Evolutionary conservation across 768 basidiomycete species (phyloP).

Genomic region (Phaeotremella skinneri): DNA sequence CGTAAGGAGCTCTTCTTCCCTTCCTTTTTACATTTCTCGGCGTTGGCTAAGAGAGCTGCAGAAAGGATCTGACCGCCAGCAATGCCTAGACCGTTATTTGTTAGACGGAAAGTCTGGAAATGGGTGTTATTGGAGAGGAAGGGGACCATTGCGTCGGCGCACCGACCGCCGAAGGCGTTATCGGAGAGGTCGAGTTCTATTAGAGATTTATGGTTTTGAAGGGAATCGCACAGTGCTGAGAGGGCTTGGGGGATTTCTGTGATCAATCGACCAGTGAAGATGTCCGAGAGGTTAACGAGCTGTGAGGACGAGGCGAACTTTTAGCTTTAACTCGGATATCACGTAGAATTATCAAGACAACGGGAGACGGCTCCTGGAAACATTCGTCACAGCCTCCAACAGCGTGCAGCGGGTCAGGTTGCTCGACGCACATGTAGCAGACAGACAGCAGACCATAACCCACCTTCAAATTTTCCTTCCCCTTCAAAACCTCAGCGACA

Average conservation of each 20-base stretch:
- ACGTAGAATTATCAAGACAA: no score
- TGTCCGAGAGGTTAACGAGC: slow-evolving; percentile 94
- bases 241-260: slow-evolving; percentile 90
- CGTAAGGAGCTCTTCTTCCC: slow-evolving; percentile 69
- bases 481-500: slow-evolving; percentile 72
- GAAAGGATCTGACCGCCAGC: slow-evolving; percentile 83
- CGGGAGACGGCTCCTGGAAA: no score
- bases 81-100: slow-evolving; percentile 95
- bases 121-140: slow-evolving; percentile 79
- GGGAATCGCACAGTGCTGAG: slow-evolving; percentile 79
- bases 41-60: slow-evolving; percentile 74
- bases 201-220: slow-evolving; percentile 74
- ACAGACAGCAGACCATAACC: background rate
- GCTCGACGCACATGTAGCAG: background rate
- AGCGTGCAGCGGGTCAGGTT: no score
- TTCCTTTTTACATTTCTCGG: slow-evolving; percentile 63
- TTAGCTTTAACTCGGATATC: background rate
- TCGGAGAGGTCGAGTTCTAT: slow-evolving; percentile 87
- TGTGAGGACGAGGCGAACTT: slow-evolving; percentile 50
- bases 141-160: slow-evolving; percentile 87
- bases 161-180: slow-evolving; percentile 94
- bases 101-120: slow-evolving; percentile 80
- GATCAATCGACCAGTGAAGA: slow-evolving; percentile 96
- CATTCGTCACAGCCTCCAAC: no score
- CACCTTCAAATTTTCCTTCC: slow-evolving; percentile 70